Base-by-base conservation (phyloP, 2,329 filamentous ascomycete genomes). In the Fusarium albosuccineum region DNA sequence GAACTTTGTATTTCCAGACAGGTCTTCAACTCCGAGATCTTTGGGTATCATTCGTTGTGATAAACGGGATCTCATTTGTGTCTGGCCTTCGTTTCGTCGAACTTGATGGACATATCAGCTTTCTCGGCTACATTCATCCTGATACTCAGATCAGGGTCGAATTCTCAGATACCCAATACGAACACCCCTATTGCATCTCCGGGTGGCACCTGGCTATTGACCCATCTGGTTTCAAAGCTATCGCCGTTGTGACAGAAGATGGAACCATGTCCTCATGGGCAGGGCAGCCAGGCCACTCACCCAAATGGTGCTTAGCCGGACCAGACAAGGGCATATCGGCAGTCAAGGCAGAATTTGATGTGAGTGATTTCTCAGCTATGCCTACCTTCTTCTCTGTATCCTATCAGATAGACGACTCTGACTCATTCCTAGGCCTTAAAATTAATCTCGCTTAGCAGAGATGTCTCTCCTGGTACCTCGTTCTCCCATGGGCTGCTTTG, bases 111-210 rank as follows among this genome's bases (percentile, higher is more conserved):
- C n/a, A n/a, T n/a, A n/a, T n/a, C n/a, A n/a, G n/a, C n/a, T n/a
- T n/a, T n/a, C n/a, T n/a, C n/a, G n/a, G n/a, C 9, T 67, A 67
- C 8, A 45, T 67, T 33, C 62, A 67, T n/a, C 9, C 7, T n/a
- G 10, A 33, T 11, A 16, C 29, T 5, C 58, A 65, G 26, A 16
- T 57, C 11, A 33, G 11, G 6, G 34, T 67, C 36, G 0, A 10
- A 10, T 52, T 65, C 10, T 14, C 44, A 10, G n/a, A 39, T n/a
- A 9, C 13, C 3, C 39, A 34, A 5, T 9, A 34, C 9, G 10
- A 27, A 13, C 8, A 11, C 8, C 40, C 59, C 13, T 62, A 57
- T 33, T 7, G n/a, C 14, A 55, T 67, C n/a, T 26, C 42, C 2
- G 61, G 61, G 2, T 67, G 57, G 57, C 53, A 60, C 1, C 3